Conservation (phyloP, 2,329 filamentous ascomycete species). For the Arachnomyces sp. region DNA sequence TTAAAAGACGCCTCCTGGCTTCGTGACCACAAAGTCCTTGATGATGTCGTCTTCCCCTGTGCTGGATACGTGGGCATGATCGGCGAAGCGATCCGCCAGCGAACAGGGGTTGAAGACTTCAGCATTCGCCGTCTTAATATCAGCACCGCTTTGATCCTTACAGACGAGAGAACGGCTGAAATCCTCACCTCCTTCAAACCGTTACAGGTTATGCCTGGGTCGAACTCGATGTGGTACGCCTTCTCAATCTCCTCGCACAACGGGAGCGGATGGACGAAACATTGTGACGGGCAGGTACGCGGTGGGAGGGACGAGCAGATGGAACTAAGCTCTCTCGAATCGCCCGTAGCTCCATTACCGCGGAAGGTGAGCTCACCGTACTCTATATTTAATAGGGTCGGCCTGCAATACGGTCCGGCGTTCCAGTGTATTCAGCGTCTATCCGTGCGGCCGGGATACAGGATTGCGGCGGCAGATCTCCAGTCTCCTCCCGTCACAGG, state of each 20-base stretch:
- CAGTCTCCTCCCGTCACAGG: not conserved
- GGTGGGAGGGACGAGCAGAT: no score
- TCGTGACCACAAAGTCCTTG: constrained; percentile 27
- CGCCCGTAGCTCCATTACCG: no score
- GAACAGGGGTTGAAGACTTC: constrained; percentile 8
- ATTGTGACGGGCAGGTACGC: not conserved
- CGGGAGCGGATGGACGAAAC: constrained; percentile 1
- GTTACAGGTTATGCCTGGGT: not conserved
- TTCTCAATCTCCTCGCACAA: not conserved
- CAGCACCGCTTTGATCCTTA: constrained; percentile 16
- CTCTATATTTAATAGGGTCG: not conserved
- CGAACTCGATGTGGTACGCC: not conserved
- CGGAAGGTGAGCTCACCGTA: no score
- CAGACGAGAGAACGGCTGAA: constrained; percentile 12
- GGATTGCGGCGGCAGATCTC: not conserved
- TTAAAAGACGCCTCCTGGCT: constrained; percentile 21
- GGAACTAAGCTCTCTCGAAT: no score
- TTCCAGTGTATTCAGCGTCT: not conserved
- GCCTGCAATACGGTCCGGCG: not conserved
- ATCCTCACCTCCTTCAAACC: constrained; percentile 12
- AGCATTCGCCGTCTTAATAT: constrained; percentile 14
- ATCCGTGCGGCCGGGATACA: not conserved
- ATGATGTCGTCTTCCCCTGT: constrained; percentile 17
- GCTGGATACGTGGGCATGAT: constrained; percentile 26
- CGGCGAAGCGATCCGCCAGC: constrained; percentile 26